Percentiles rank a stretch among this genome's conserved stretches.
Evolutionary conservation across 768 basidiomycete genomes (phyloP).

Genomic region (Rhodotorula sphaerocarpa): DNA sequence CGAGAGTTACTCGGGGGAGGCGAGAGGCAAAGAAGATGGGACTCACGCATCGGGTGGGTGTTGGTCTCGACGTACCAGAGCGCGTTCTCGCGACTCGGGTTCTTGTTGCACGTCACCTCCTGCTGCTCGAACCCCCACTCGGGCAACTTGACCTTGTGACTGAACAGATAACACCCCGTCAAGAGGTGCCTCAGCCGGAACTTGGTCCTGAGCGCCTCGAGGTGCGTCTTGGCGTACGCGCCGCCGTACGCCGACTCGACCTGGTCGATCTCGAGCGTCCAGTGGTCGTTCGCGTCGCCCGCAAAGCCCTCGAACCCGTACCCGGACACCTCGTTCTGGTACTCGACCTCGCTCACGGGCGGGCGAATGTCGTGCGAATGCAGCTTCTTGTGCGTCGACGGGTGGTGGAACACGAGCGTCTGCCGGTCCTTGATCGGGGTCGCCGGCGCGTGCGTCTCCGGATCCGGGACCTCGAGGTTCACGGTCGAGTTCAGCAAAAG

Average conservation of each 20-base stretch:
- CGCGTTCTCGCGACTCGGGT: conserved; percentile 78
- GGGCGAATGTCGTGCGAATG: conserved; percentile 94
- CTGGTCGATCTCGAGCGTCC: conserved; percentile 64
- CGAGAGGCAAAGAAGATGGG: background rate
- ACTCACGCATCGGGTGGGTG: conserved; percentile 62
- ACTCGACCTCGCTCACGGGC: conserved; percentile 93
- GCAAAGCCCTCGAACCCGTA: conserved; percentile 79
- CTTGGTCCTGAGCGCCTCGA: conserved; percentile 69
- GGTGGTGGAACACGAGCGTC: conserved; percentile 73
- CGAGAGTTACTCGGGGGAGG: background rate
- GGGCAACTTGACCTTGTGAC: conserved; percentile 93
- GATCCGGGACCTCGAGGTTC: conserved; percentile 28
- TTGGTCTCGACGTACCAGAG: conserved; percentile 91
- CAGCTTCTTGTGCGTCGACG: conserved; percentile 69
- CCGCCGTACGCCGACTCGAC: conserved; percentile 51
- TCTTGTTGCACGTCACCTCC: conserved; percentile 99
- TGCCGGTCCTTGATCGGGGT: conserved; percentile 57
- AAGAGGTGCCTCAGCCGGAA: conserved; percentile 76
- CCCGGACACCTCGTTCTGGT: conserved; percentile 94
- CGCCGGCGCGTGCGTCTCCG: conserved; percentile 47
- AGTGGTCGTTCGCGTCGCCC: conserved; percentile 87
- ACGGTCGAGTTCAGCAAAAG: conserved; percentile 66
- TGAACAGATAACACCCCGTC: conserved; percentile 93
- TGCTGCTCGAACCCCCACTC: conserved; percentile 98
- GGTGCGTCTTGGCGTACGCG: conserved; percentile 57